Conservation (phyloP, 2,329 filamentous ascomycete genomes). For the Coniochaeta sp. region DNA sequence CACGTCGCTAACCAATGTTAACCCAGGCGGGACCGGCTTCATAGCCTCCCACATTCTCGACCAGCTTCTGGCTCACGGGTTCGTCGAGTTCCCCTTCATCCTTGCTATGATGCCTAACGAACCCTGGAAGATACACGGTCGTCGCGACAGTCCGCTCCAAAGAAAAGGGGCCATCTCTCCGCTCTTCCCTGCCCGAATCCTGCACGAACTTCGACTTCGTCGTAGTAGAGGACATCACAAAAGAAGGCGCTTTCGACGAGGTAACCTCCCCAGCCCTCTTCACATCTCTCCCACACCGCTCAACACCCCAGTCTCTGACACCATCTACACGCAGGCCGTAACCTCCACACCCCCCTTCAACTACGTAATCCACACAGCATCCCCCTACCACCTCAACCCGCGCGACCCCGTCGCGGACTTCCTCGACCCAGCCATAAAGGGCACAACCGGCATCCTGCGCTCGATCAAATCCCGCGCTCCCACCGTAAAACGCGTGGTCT, state of each 20-base stretch:
- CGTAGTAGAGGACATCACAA: slow-evolving; percentile 67
- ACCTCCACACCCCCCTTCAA: slow-evolving; percentile 50
- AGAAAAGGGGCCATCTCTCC: slow-evolving; percentile 38
- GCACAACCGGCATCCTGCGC: slow-evolving; percentile 40
- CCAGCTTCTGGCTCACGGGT: slow-evolving; percentile 34
- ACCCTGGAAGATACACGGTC: slow-evolving; percentile 30
- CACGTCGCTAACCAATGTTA: not conserved
- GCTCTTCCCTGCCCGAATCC: slow-evolving; percentile 31
- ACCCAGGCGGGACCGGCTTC: slow-evolving; percentile 42
- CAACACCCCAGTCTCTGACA: not conserved
- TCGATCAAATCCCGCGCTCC: slow-evolving; percentile 36
- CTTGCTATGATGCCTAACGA: slow-evolving; percentile 5
- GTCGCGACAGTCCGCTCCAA: slow-evolving; percentile 39
- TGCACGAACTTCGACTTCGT: slow-evolving; percentile 28
- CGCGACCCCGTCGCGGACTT: slow-evolving; percentile 40
- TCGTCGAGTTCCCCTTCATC: too few relatives aligned
- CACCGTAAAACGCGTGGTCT: slow-evolving; percentile 56
- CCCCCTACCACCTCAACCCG: slow-evolving; percentile 64
- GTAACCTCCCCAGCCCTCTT: too few relatives aligned
- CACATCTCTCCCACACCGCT: not conserved
- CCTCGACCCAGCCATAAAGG: slow-evolving; percentile 48
- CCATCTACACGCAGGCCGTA: slow-evolving; percentile 21
- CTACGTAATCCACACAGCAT: slow-evolving; percentile 67
- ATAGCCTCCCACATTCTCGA: slow-evolving; percentile 48
- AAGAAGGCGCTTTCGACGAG: slow-evolving; percentile 61